phyloP scores from a whole-genome alignment of 2,329 filamentous ascomycete species.

The Chaetomium strumarium region DNA sequence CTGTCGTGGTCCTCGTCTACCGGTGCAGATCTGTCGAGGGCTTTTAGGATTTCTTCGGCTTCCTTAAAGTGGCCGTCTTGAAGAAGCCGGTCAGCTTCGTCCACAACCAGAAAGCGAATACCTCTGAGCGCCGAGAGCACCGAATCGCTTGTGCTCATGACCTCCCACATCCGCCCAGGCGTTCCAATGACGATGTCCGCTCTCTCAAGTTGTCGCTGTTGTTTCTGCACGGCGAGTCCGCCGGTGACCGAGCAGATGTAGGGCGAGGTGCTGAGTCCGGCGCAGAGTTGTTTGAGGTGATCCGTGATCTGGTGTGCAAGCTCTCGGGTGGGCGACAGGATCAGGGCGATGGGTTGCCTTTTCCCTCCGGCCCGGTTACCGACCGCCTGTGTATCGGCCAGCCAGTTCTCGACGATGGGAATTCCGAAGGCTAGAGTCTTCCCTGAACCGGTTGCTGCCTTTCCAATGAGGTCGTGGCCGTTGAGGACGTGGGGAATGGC shows the following conservation, averaged over 20 bases:
- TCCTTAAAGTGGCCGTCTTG: conserved; percentile 96
- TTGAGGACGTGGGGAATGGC: conserved; percentile 76
- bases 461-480: conserved; percentile 89
- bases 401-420: conserved; percentile 80
- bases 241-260: conserved; percentile 87
- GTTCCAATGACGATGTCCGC: conserved; percentile 93
- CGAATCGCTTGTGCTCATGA: conserved; percentile 69
- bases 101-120: conserved; percentile 79
- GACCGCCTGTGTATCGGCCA: conserved; percentile 35
- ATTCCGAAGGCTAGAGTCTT: conserved; percentile 95
- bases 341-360: conserved; percentile 62
- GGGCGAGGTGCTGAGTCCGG: conserved; percentile 52
- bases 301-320: conserved; percentile 84
- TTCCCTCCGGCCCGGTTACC: conserved; percentile 33
- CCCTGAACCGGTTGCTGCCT: conserved; percentile 91
- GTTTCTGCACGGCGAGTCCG: conserved; percentile 89
- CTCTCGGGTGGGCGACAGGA: conserved; percentile 88
- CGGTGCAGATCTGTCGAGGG: conserved; percentile 68
- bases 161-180: conserved; percentile 89
- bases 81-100: conserved; percentile 88
- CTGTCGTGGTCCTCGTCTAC: conserved; percentile 44
- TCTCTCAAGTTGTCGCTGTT: conserved; percentile 73
- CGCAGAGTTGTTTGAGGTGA: conserved; percentile 72
- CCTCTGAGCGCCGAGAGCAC: conserved; percentile 64
- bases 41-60: conserved; percentile 76